Evolutionary conservation across 179 eudicot species (phyloP).

Genomic region (Spinacia oleracea): DNA sequence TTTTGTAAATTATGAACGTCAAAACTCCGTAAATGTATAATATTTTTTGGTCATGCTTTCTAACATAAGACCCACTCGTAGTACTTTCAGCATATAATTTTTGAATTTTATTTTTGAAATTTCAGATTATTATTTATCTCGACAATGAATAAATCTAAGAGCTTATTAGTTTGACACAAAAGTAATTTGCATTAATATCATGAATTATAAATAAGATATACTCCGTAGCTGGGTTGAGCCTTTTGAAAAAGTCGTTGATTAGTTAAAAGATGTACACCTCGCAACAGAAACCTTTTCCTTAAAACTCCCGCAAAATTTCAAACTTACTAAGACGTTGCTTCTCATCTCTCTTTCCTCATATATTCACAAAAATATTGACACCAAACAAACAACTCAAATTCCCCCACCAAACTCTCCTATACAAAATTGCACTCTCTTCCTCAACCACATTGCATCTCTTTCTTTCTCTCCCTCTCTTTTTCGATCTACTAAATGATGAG

Average conservation of each 20-base stretch:
- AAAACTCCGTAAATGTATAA: no score
- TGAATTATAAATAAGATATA: neutral
- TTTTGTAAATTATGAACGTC: no score
- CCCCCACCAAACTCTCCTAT: slow-evolving; percentile 37
- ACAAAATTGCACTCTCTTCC: slow-evolving; percentile 23
- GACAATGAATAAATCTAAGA: no score
- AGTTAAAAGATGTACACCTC: slow-evolving; percentile 57
- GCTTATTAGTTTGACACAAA: neutral
- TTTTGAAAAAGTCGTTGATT: slow-evolving; percentile 32
- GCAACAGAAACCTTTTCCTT: slow-evolving; percentile 65
- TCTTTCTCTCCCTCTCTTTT: neutral
- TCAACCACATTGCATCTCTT: slow-evolving; percentile 15
- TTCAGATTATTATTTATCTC: no score
- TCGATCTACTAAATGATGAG: slow-evolving; percentile 17
- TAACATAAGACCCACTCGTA: no score
- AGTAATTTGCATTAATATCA: neutral
- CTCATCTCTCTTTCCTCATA: slow-evolving; percentile 37
- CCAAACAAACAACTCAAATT: slow-evolving; percentile 41
- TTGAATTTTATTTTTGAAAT: no score
- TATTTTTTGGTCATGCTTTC: no score
- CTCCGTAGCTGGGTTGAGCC: slow-evolving; percentile 20
- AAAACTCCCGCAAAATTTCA: slow-evolving; percentile 70
- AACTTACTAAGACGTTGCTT: slow-evolving; percentile 52
- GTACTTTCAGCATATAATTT: no score
- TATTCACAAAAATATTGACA: slow-evolving; percentile 22